A percentile compares a stretch with the other conserved stretches of the same genome.
Evolutionary conservation across 2,329 filamentous ascomycete species (phyloP).

Genomic region (Colletotrichum liaoningense): DNA sequence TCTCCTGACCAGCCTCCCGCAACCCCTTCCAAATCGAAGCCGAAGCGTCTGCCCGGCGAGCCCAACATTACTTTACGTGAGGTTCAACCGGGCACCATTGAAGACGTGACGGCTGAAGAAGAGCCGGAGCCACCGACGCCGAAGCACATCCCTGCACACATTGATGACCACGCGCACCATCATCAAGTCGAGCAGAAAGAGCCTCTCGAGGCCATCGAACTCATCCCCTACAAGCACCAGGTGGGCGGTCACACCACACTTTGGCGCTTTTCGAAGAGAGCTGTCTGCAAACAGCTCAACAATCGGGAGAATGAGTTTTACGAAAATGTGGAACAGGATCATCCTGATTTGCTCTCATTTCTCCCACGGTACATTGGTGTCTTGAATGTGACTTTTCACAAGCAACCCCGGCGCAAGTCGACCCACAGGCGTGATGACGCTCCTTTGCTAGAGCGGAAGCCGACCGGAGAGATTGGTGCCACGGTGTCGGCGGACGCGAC

Average conservation of each 20-base stretch:
- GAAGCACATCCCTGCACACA: slow-evolving; percentile 49
- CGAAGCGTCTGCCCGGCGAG: slow-evolving; percentile 25
- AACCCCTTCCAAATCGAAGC: slow-evolving; percentile 29
- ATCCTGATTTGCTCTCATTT: slow-evolving; percentile 90
- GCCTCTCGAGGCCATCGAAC: slow-evolving; percentile 89
- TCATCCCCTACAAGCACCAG: slow-evolving; percentile 97
- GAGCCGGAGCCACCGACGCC: slow-evolving; percentile 53
- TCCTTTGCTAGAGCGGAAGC: slow-evolving; percentile 39
- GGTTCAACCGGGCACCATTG: slow-evolving; percentile 46
- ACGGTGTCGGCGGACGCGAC: not conserved
- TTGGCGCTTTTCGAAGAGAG: slow-evolving; percentile 93
- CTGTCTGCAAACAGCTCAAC: slow-evolving; percentile 98
- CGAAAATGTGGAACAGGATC: slow-evolving; percentile 91
- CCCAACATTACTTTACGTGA: slow-evolving; percentile 41
- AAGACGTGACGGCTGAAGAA: slow-evolving; percentile 55
- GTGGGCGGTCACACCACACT: slow-evolving; percentile 97
- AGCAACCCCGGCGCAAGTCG: slow-evolving; percentile 76
- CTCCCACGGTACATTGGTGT: slow-evolving; percentile 98
- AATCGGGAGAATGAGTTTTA: slow-evolving; percentile 99
- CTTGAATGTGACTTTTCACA: slow-evolving; percentile 94
- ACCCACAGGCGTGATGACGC: slow-evolving; percentile 62
- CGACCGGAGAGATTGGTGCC: slow-evolving; percentile 22
- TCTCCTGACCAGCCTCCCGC: slow-evolving; percentile 21
- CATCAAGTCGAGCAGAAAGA: slow-evolving; percentile 61
- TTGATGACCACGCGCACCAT: slow-evolving; percentile 62